Percentiles rank a stretch among this genome's conserved stretches.
phyloP scores from a whole-genome alignment of 2,329 filamentous ascomycete genomes.

The Cladosporium austrohemisphaericum region DNA sequence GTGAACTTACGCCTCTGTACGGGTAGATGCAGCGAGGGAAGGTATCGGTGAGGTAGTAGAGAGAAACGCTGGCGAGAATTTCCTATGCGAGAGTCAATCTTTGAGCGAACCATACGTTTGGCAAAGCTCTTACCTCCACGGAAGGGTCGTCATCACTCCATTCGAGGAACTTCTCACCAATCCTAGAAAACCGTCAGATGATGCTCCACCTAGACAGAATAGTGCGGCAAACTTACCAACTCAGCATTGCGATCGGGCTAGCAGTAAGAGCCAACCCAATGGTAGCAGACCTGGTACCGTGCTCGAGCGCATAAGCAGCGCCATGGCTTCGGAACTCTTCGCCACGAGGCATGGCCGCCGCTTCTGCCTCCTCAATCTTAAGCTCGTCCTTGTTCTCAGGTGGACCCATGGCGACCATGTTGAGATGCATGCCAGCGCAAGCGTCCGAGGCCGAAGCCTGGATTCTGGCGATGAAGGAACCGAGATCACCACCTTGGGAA shows the following conservation, averaged over 20 bases:
- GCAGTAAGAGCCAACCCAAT: constrained; percentile 53
- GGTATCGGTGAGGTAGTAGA: constrained; percentile 55
- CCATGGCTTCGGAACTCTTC: constrained; percentile 42
- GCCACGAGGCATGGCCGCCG: constrained; percentile 36
- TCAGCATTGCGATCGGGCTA: constrained; percentile 54
- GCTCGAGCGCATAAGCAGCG: constrained; percentile 49
- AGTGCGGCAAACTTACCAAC: constrained; percentile 50
- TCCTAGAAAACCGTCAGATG: constrained; percentile 32
- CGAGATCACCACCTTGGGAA: constrained; percentile 55
- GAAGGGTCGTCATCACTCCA: constrained; percentile 47
- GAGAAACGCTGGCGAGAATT: constrained; percentile 46
- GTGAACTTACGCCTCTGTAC: constrained; percentile 38
- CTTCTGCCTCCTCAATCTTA: constrained; percentile 34
- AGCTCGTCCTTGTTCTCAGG: constrained; percentile 25
- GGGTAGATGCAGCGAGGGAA: constrained; percentile 48
- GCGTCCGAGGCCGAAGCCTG: constrained; percentile 28
- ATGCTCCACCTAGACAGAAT: no score
- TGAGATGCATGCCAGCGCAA: constrained; percentile 26
- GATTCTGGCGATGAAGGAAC: constrained; percentile 39
- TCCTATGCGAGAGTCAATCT: constrained; percentile 20
- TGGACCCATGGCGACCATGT: constrained; percentile 22
- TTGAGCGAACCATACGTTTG: neutral
- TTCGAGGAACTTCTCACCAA: constrained; percentile 54
- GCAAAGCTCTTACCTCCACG: constrained; percentile 26
- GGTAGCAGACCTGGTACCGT: constrained; percentile 54